Conservation (phyloP, 2,329 filamentous ascomycete genomes). For the Colletotrichum filicis region DNA sequence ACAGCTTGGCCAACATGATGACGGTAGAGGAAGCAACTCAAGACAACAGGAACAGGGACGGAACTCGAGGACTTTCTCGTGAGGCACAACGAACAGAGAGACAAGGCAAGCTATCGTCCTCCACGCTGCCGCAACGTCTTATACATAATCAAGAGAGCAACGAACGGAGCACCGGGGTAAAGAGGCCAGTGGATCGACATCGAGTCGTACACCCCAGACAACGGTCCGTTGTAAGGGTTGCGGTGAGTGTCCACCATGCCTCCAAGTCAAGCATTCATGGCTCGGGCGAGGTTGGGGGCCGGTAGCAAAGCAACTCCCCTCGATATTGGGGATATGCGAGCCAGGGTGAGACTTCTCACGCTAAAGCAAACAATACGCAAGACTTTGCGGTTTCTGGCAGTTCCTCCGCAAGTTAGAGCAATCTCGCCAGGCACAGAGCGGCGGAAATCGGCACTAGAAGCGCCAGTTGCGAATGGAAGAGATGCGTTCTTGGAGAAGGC, state of each 20-base stretch:
- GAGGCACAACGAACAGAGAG: constrained; percentile 4
- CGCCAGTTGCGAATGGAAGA: not conserved
- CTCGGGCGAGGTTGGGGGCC: constrained; percentile 1
- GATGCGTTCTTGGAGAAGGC: not conserved
- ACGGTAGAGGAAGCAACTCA: constrained; percentile 2
- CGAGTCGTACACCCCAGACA: constrained; percentile 15
- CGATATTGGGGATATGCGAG: not conserved
- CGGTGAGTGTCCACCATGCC: constrained; percentile 1
- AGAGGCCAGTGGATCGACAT: constrained; percentile 9
- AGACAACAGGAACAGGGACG: not conserved
- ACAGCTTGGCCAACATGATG: constrained; percentile 36
- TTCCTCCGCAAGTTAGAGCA: constrained; percentile 16
- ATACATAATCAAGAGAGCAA: constrained; percentile 20
- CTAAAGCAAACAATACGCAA: constrained; percentile 13
- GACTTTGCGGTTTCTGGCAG: constrained; percentile 22
- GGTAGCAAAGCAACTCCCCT: not conserved
- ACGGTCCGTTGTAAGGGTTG: constrained; percentile 3
- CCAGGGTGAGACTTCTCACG: constrained; percentile 12
- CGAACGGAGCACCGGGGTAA: not conserved
- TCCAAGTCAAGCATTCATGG: not conserved
- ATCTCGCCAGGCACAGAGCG: constrained; percentile 5
- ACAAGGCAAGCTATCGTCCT: not conserved
- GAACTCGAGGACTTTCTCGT: constrained; percentile 21
- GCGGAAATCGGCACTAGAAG: constrained; percentile 8
- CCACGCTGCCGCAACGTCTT: constrained; percentile 19